Base-by-base conservation (phyloP, 495 filamentous ascomycete genomes). In the Aeminium ludgeri region DNA sequence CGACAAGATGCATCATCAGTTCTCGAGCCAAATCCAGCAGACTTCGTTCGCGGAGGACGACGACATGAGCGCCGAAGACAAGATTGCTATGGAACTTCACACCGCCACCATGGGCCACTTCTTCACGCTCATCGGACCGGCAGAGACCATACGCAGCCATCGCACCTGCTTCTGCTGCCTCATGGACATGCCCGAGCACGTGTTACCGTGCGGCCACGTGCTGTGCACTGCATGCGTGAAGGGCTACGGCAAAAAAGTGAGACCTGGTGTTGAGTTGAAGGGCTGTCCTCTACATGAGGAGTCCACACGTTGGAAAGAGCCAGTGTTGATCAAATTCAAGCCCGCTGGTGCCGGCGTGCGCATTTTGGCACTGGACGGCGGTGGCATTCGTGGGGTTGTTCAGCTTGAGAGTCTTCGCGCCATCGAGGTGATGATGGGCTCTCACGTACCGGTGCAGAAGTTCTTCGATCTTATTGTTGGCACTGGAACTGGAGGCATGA, bases 171-270 rank as follows among this genome's bases (percentile, higher is more conserved):
- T 74, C n/a, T 67, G 58, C 17, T 78, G 73, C 43, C 48, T 75
- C 36, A 57, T 59, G 27, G 65, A 67, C 27, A 47, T 65, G 0
- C 67, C 72, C 0, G 61, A 73, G 40, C 65, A 75, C 45, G 57
- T 62, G 1, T 41, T 78, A 2, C 63, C 64, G 8, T 78, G 72
- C 44, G 72, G 72, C 0, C 73, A 78, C 53, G 62, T 73, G 5
- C 53, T 76, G 0, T 76, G 73, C 43, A 61, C 62, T 8, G 51
- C 56, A 3, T 73, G 69, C 34, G 38, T 60, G 0, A 54, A 49
- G 28, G 52, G 50, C 0, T 63, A 57, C 35, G 57, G 56, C 45
- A 62, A 34, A 23, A n/a, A 8, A 2, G n/a, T n/a, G 6, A 46
- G 43, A 20, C 34, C 43, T 4, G 23, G 29, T 0, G 34, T 50